Conservation (phyloP, 176 grass and related monocot species). For the Musa troglodytarum region DNA sequence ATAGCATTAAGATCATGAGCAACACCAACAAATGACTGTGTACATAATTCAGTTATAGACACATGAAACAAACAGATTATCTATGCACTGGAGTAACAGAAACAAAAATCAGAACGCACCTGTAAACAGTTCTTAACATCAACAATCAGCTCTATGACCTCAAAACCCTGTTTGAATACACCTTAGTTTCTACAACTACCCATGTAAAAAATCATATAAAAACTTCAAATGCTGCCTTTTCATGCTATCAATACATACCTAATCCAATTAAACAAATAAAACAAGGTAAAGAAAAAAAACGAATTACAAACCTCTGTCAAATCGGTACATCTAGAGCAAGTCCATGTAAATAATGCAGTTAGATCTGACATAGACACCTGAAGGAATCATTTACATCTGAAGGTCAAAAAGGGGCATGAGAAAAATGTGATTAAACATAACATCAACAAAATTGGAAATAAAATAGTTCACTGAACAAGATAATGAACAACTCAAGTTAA, state of each 20-base stretch:
- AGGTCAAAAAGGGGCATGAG: conserved; percentile 4
- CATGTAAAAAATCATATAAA: neutral
- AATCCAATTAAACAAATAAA: neutral
- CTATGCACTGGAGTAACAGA: neutral
- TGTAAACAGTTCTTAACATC: conserved; percentile 84
- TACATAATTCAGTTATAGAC: conserved; percentile 1
- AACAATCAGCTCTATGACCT: conserved; percentile 73
- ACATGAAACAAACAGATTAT: neutral
- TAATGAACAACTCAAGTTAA: neutral
- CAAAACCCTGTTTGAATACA: conserved; percentile 57
- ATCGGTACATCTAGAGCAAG: conserved; percentile 77
- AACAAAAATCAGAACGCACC: conserved; percentile 28
- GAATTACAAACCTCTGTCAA: conserved; percentile 46
- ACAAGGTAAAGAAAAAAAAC: neutral
- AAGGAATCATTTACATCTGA: neutral
- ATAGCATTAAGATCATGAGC: conserved; percentile 68
- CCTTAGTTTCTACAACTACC: neutral
- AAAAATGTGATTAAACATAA: neutral
- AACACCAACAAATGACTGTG: conserved; percentile 52
- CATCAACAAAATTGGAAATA: neutral
- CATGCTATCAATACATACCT: too few relatives aligned
- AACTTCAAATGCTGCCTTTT: neutral
- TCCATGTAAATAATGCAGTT: conserved; percentile 26
- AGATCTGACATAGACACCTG: conserved; percentile 23
- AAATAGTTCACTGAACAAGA: neutral